A percentile compares a stretch with the other conserved stretches of the same genome.
Evolutionary conservation across 257 asterid species (phyloP).

Genomic region (Lavandula angustifolia): DNA sequence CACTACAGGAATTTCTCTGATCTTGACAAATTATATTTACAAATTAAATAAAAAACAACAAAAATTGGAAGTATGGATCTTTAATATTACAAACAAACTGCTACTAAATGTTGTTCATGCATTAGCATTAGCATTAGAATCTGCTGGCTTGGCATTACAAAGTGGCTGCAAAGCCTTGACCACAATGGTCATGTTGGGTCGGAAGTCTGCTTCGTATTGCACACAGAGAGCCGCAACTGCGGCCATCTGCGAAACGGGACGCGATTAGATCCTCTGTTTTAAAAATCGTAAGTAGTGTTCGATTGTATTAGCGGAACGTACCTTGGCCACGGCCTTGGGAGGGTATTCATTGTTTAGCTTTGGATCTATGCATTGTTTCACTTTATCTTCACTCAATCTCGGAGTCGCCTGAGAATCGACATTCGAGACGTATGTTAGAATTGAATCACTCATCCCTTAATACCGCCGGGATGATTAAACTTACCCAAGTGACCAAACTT

Average conservation of each 20-base stretch:
- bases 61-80: too few species aligned
- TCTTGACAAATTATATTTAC: too few species aligned
- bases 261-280: not conserved
- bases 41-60: too few species aligned
- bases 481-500: constrained; percentile 86
- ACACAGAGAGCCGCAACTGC: constrained; percentile 98
- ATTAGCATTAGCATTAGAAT: constrained; percentile 30
- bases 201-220: constrained; percentile 89
- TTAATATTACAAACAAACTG: too few species aligned
- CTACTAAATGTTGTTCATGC: too few species aligned
- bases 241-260: constrained; percentile 55
- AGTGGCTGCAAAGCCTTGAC: constrained; percentile 97
- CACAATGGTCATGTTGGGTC: constrained; percentile 95
- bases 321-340: constrained; percentile 90
- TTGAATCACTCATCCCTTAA: too few species aligned
- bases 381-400: constrained; percentile 89
- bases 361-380: constrained; percentile 86
- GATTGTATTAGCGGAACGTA: not conserved
- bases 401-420: constrained; percentile 68
- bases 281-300: not conserved
- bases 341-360: constrained; percentile 74
- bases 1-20: too few species aligned
- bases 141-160: constrained; percentile 68
- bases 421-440: too few species aligned
- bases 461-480: constrained; percentile 3